Evolutionary conservation across 345 rosid species (phyloP).

Genomic region (rapeseed (Brassica napus)): DNA sequence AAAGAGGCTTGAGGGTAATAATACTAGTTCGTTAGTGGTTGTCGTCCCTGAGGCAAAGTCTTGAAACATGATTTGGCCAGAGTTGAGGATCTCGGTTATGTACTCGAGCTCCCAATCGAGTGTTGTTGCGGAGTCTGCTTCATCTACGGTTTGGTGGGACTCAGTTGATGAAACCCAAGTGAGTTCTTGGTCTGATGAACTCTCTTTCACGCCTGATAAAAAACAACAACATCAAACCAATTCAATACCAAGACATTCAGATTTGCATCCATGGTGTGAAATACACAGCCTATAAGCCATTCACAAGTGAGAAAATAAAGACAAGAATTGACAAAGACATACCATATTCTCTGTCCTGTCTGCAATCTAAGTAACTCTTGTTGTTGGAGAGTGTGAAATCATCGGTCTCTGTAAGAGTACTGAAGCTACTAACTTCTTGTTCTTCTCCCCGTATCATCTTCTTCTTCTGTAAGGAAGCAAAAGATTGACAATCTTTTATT

Average conservation of each 20-base stretch:
- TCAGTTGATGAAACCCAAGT: slow-evolving; percentile 64
- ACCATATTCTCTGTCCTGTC: slow-evolving; percentile 31
- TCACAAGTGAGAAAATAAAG: background rate
- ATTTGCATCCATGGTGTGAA: slow-evolving; percentile 7
- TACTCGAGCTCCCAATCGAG: slow-evolving; percentile 66
- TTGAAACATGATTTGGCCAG: slow-evolving; percentile 63
- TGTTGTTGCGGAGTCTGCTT: slow-evolving; percentile 28
- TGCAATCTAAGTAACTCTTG: slow-evolving; percentile 44
- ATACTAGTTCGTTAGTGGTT: slow-evolving; percentile 26
- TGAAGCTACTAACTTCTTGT: slow-evolving; percentile 49
- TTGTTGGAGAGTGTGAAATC: slow-evolving; percentile 40
- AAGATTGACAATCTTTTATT: background rate
- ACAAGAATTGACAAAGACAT: background rate
- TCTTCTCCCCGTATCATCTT: slow-evolving; percentile 40
- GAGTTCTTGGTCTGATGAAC: slow-evolving; percentile 49
- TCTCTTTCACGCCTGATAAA: slow-evolving; percentile 33
- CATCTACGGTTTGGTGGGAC: slow-evolving; percentile 40
- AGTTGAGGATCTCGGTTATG: slow-evolving; percentile 58
- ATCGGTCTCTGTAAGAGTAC: slow-evolving; percentile 40
- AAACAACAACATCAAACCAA: slow-evolving; percentile 10
- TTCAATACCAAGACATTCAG: background rate
- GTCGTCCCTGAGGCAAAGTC: slow-evolving; percentile 58
- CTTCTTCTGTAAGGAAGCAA: background rate
- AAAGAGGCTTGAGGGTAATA: slow-evolving; percentile 62
- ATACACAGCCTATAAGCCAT: slow-evolving; percentile 2